phyloP scores from a whole-genome alignment of 1,284 basidiomycete genomes.

The Vanrija humicola region DNA sequence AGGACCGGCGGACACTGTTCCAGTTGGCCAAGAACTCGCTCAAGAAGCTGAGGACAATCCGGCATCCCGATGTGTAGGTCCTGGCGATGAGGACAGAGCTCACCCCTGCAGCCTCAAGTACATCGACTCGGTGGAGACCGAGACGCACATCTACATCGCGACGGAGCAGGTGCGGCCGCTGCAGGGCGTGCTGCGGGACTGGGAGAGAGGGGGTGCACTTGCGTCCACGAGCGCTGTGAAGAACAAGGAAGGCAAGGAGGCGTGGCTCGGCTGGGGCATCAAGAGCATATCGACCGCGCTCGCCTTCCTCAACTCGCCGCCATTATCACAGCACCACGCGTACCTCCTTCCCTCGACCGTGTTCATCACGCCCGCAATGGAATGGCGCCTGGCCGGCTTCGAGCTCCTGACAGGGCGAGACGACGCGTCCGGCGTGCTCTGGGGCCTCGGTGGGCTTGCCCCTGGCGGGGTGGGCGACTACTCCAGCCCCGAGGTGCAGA shows the following conservation, averaged over 20 bases:
- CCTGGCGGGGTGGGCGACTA: constrained; percentile 59
- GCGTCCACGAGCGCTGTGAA: constrained; percentile 33
- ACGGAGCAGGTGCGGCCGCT: constrained; percentile 87
- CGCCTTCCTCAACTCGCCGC: constrained; percentile 83
- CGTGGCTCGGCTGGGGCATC: constrained; percentile 92
- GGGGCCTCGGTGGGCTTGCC: constrained; percentile 68
- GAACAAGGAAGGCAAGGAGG: constrained; percentile 63
- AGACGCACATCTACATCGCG: constrained; percentile 82
- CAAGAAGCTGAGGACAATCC: constrained; percentile 81
- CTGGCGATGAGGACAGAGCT: not conserved
- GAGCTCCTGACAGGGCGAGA: constrained; percentile 66
- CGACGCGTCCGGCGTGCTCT: constrained; percentile 41
- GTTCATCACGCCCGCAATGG: constrained; percentile 76
- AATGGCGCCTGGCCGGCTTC: constrained; percentile 95
- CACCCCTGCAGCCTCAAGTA: constrained; percentile 63
- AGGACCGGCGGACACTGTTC: constrained; percentile 59
- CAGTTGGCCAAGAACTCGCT: constrained; percentile 86
- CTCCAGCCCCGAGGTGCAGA: constrained; percentile 83
- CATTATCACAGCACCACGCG: constrained; percentile 82
- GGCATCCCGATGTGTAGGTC: constrained; percentile 80
- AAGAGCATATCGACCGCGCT: constrained; percentile 85
- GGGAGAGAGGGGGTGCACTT: constrained; percentile 47
- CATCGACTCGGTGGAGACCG: constrained; percentile 86
- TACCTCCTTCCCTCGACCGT: constrained; percentile 67
- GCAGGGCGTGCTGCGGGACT: constrained; percentile 60